Evolutionary conservation across 306 rosid genomes (phyloP), one percentile per base, ranked within the genome.

Genomic region (Hylodesmum podocarpum): DNA sequence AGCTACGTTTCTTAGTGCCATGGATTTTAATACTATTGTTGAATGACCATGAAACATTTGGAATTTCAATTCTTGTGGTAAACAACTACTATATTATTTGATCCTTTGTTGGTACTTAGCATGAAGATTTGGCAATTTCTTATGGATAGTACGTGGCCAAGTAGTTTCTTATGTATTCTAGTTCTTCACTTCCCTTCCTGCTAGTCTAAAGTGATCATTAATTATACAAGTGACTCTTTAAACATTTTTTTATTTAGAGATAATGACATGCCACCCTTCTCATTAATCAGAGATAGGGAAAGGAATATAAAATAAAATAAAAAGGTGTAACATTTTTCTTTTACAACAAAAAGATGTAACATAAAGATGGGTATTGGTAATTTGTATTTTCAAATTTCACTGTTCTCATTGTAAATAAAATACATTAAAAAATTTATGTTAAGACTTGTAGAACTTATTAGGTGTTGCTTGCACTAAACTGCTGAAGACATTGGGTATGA

Each of bases 191-290:
- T 22, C n/a, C 18, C 19, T 51, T 4, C 0, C 16, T 14, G 46
- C 61, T 55, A 66, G 50, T 54, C 79, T 34, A 41, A 53, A 31
- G 46, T 44, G 21, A 24, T 41, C 19, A 66, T 65, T 59, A 37
- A 78, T 50, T 47, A 39, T 43, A 78, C 10, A 49, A 39, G 70
- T 69, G 63, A 57, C 51, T 0, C 44, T 43, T 41, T 33, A 73
- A 59, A 29, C 33, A 2, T 67, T 3, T 37, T 37, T 68, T 22
- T 12, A 29, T 12, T 73, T 18, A 6, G 53, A 27, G 87, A 80
- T 3, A 19, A 16, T 39, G 84, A 76, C 82, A 47, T 65, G 57
- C 40, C 75, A 84, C 76, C 82, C 24, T 18, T 18, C 59, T 55
- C 37, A 76, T 55, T 53, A 63, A 70, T 65, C 10, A 47, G 9